Evolutionary conservation across 2,329 filamentous ascomycete genomes (phyloP).

Genomic region (Colletotrichum lupini): DNA sequence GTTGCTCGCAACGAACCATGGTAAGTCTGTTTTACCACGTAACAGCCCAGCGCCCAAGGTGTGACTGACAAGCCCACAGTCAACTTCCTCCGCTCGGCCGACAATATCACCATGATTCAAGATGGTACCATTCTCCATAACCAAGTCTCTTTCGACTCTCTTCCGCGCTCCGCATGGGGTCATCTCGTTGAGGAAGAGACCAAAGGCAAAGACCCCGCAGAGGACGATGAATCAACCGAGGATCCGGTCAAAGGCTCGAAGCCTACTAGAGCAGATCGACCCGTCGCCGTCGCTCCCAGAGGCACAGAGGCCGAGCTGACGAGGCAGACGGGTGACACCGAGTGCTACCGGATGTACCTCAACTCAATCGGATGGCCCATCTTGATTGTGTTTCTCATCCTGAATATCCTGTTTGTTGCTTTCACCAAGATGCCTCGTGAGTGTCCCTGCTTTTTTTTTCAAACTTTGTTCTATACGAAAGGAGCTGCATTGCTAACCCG

Average conservation of each 20-base stretch:
- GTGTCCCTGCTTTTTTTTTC: conserved; percentile 5
- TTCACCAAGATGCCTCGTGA: conserved; percentile 42
- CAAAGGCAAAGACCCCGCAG: conserved; percentile 1
- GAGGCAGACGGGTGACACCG: conserved; percentile 43
- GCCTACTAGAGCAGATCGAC: background rate
- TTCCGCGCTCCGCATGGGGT: conserved; percentile 37
- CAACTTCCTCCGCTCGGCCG: conserved; percentile 40
- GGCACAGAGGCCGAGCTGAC: conserved; percentile 39
- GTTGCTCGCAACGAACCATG: conserved; percentile 54
- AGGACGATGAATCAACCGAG: background rate
- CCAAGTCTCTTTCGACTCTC: conserved; percentile 38
- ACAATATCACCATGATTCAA: conserved; percentile 41
- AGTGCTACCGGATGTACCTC: conserved; percentile 44
- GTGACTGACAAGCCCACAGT: conserved; percentile 32
- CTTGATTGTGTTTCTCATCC: conserved; percentile 36
- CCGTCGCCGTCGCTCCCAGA: background rate
- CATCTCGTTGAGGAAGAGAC: conserved; percentile 25
- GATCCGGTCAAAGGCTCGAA: background rate
- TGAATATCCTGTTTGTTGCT: conserved; percentile 37
- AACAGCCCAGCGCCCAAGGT: background rate
- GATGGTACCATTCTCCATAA: conserved; percentile 38
- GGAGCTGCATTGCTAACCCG: background rate
- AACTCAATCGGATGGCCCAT: conserved; percentile 40
- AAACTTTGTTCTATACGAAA: background rate
- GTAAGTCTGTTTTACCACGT: conserved; percentile 37